A percentile compares a stretch with the other conserved stretches of the same genome.
Conservation (phyloP, 495 filamentous ascomycete species). For the Aspergillus incahuasiensis region DNA sequence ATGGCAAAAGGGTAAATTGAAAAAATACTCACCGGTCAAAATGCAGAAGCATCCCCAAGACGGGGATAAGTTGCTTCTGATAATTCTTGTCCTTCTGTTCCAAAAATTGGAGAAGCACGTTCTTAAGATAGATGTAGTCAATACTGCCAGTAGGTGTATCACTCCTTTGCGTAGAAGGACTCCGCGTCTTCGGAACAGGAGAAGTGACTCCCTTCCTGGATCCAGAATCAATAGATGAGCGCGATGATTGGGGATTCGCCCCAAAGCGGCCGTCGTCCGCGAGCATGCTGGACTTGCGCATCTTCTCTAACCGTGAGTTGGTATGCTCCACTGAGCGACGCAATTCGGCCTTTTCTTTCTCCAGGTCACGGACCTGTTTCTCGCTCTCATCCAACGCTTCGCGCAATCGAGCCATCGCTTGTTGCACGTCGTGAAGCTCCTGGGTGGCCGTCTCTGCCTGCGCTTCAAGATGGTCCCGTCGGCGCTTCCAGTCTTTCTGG, state of each 20-base stretch:
- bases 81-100: constrained; percentile 91
- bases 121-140: constrained; percentile 90
- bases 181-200: constrained; percentile 34
- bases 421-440: constrained; percentile 69
- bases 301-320: constrained; percentile 69
- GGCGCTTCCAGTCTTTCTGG: constrained; percentile 67
- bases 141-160: constrained; percentile 42
- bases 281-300: constrained; percentile 58
- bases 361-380: constrained; percentile 70
- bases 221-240: constrained; percentile 64
- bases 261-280: constrained; percentile 39
- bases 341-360: constrained; percentile 75
- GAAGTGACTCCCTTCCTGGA: constrained; percentile 37
- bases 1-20: not conserved
- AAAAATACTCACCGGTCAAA: constrained; percentile 71
- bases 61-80: constrained; percentile 85
- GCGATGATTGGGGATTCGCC: constrained; percentile 50
- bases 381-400: constrained; percentile 83
- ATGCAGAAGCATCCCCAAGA: constrained; percentile 82
- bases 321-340: constrained; percentile 72
- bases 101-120: constrained; percentile 88
- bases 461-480: constrained; percentile 69
- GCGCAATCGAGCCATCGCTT: constrained; percentile 73
- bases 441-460: constrained; percentile 59
- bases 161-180: constrained; percentile 34